Conservation (phyloP, 2,329 filamentous ascomycete genomes). For the Colletotrichum limetticola region DNA sequence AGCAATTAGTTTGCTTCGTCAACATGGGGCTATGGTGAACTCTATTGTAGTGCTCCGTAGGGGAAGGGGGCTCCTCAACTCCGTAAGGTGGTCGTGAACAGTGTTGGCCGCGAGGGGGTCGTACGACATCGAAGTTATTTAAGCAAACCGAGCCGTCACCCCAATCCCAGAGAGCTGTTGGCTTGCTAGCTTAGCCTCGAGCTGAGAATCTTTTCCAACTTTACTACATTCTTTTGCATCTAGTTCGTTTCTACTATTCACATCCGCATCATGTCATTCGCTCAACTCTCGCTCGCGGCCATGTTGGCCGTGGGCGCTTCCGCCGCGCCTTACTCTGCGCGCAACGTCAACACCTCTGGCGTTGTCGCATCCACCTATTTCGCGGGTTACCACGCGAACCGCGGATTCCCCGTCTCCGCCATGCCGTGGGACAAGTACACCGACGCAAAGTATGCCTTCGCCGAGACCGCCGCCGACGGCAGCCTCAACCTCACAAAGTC, state of each 20-base stretch:
- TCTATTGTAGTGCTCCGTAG: conserved; percentile 12
- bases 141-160: not conserved
- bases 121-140: conserved; percentile 1
- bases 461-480: conserved; percentile 21
- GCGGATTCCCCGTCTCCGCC: conserved; percentile 4
- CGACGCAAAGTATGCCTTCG: conserved; percentile 31
- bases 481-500: conserved; percentile 25
- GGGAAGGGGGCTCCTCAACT: not conserved
- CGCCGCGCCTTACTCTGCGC: not conserved
- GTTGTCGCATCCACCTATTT: conserved; percentile 27
- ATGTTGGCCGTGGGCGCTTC: conserved; percentile 24
- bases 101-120: not conserved
- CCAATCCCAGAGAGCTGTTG: not conserved
- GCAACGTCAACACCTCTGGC: not conserved
- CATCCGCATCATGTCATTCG: conserved; percentile 15
- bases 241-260: not conserved
- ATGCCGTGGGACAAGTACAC: conserved; percentile 35
- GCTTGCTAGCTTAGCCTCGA: not conserved
- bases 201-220: conserved; percentile 1
- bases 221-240: conserved; percentile 12
- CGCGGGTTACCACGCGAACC: conserved; percentile 29
- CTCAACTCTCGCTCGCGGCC: conserved; percentile 23
- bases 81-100: not conserved
- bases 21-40: conserved; percentile 33
- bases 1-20: conserved; percentile 31